These are phyloP conservation scores for Penicillium riverlandense DNA, from an alignment of 495 filamentous ascomycete genomes.

Conservation along the genomic window DNA sequence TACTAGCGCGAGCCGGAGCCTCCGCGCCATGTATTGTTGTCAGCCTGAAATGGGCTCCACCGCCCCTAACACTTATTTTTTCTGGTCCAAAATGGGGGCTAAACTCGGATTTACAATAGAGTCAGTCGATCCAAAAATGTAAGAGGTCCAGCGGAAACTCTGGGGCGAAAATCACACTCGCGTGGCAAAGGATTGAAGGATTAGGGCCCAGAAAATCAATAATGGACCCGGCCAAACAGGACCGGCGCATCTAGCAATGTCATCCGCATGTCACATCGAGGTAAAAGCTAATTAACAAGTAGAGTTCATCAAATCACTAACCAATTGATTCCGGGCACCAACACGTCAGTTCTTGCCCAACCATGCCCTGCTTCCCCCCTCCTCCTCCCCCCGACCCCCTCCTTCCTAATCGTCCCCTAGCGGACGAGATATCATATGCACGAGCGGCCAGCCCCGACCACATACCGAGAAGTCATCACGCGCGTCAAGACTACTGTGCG, in stretches of 20 bases:
- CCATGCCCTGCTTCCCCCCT: not conserved
- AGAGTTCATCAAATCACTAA: too few species aligned
- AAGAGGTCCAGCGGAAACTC: too few species aligned
- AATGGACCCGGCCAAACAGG: not conserved
- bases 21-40: not conserved
- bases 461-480: not conserved
- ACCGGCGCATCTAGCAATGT: not conserved
- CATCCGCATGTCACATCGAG: conserved; percentile 9
- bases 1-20: not conserved
- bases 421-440: conserved; percentile 6
- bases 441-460: not conserved
- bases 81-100: not conserved
- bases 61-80: not conserved
- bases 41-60: not conserved
- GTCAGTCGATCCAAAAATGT: too few species aligned
- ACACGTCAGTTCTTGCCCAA: conserved; percentile 6
- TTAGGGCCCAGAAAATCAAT: not conserved
- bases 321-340: conserved; percentile 8
- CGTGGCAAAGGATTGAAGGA: not conserved
- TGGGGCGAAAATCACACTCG: not conserved
- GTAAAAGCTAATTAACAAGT: not conserved
- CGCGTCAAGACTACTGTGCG: not conserved
- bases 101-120: not conserved
- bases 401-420: not conserved
- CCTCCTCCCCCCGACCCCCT: not conserved